phyloP scores from a whole-genome alignment of 176 grass and related monocot genomes.

The Neostapfia colusana region DNA sequence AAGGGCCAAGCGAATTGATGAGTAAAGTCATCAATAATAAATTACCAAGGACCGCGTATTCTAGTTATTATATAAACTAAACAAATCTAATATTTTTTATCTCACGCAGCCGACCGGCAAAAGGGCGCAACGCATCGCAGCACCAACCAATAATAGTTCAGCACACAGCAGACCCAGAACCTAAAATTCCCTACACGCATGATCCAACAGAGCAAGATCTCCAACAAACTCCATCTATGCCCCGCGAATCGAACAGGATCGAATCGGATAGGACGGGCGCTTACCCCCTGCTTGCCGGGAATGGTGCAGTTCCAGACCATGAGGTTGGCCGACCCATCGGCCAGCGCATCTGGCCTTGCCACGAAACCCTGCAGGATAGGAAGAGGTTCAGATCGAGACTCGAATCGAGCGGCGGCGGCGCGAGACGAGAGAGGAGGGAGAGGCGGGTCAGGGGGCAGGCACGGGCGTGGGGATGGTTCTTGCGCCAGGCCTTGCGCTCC shows the following conservation, averaged over 20 bases:
- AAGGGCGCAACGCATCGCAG: not conserved
- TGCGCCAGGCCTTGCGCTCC: conserved; percentile 76
- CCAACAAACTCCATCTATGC: not conserved
- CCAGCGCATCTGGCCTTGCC: conserved; percentile 57
- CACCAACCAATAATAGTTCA: not conserved
- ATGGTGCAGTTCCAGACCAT: conserved; percentile 70
- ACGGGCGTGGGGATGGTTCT: conserved; percentile 67
- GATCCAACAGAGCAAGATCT: not conserved
- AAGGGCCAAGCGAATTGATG: not conserved
- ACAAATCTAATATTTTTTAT: not conserved
- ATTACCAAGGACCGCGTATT: not conserved
- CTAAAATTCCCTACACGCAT: not conserved
- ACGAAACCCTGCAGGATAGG: conserved; percentile 50
- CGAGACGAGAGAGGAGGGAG: too few relatives aligned
- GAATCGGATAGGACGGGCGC: not conserved
- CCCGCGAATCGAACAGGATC: conserved; percentile 6
- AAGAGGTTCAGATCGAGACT: conserved; percentile 24
- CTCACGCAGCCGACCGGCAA: not conserved
- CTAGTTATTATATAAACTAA: not conserved
- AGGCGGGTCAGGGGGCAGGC: not conserved
- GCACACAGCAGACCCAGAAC: not conserved
- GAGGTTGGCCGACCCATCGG: conserved; percentile 61
- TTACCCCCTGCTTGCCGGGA: conserved; percentile 70
- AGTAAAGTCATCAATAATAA: not conserved
- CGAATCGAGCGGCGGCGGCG: conserved; percentile 13